Evolutionary conservation across 208 protist genomes (phyloP).

Genomic region (Porcisia hertigi): DNA sequence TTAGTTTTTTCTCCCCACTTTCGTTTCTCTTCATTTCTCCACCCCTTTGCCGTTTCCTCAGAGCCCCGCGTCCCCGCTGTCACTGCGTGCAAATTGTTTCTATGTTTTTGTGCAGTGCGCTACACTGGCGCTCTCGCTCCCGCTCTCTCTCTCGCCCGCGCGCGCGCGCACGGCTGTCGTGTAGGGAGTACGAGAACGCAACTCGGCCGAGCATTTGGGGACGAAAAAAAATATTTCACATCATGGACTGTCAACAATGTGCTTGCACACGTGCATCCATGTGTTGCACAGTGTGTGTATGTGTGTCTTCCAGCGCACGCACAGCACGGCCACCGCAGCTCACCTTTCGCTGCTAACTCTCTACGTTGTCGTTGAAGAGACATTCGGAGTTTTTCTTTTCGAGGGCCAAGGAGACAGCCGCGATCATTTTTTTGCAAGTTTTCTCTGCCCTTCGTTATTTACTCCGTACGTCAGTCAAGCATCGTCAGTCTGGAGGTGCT

Average conservation of each 20-base stretch:
- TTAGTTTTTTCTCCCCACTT: background rate
- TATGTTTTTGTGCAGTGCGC: too few species aligned
- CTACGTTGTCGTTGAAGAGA: background rate
- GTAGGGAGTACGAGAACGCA: background rate
- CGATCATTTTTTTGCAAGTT: background rate
- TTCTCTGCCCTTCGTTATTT: background rate
- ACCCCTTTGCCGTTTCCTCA: background rate
- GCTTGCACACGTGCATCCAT: background rate
- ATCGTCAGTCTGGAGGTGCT: background rate
- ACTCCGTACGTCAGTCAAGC: background rate
- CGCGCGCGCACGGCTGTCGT: too few species aligned
- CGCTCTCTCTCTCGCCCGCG: background rate
- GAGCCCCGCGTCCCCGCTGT: too few species aligned
- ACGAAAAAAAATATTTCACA: background rate
- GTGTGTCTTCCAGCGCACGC: background rate
- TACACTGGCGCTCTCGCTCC: too few species aligned
- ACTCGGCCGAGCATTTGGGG: background rate
- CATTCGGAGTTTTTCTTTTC: background rate
- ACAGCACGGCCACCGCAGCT: background rate
- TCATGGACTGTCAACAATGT: background rate
- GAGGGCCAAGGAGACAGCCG: background rate
- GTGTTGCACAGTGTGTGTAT: background rate
- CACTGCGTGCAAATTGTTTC: too few species aligned
- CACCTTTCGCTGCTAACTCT: background rate
- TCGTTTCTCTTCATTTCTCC: background rate